phyloP scores from a whole-genome alignment of 176 grass and related monocot genomes.

The Leersia perrieri region DNA sequence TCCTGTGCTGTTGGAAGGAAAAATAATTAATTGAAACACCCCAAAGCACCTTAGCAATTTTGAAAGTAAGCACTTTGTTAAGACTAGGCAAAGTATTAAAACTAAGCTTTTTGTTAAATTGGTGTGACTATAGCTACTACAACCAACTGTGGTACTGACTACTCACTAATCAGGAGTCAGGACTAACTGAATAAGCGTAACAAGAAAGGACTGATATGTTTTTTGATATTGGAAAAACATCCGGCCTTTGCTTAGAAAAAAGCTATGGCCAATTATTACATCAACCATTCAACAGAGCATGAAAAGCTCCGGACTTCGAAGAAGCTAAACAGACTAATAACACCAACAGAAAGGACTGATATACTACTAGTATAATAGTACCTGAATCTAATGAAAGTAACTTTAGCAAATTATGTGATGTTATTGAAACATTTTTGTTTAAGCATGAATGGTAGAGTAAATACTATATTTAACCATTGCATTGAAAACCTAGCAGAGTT shows the following conservation, averaged over 20 bases:
- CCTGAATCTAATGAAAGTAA: not conserved
- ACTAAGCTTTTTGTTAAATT: not conserved
- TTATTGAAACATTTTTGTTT: not conserved
- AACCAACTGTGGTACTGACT: not conserved
- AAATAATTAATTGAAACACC: not conserved
- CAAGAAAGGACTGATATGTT: not conserved
- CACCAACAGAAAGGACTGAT: not conserved
- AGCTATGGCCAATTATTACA: no score
- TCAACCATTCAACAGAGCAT: no score
- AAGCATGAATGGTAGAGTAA: not conserved
- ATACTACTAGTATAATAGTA: no score
- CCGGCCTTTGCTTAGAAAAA: no score
- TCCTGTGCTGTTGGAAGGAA: slow-evolving; percentile 35
- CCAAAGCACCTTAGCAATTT: not conserved
- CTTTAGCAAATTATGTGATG: not conserved
- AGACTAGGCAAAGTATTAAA: not conserved
- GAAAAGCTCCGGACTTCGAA: no score
- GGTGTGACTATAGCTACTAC: not conserved
- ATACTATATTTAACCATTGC: not conserved
- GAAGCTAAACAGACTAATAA: no score
- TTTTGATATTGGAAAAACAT: no score
- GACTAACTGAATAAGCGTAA: not conserved
- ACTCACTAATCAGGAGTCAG: not conserved
- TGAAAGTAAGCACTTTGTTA: not conserved
- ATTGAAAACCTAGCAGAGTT: not conserved